phyloP scores from a whole-genome alignment of 1,139 yeast genomes.

The Pichia terricola region DNA sequence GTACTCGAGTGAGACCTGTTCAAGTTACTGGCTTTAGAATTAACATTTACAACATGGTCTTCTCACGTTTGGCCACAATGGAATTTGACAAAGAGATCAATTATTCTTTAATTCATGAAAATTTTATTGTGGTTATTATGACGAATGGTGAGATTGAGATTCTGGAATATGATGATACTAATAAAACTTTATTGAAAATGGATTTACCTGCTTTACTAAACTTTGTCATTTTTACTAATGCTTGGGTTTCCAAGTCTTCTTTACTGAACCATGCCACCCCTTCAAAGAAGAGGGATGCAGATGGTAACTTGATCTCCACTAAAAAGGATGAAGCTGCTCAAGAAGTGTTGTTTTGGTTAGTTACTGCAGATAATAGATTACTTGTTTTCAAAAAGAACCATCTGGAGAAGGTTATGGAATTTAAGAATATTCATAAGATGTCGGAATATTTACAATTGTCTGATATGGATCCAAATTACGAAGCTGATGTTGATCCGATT shows the following conservation, averaged over 20 bases:
- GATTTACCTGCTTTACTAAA: conserved; percentile 23
- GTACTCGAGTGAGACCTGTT: conserved; percentile 47
- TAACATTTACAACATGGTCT: conserved; percentile 54
- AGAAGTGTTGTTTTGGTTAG: conserved; percentile 51
- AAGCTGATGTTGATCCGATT: conserved; percentile 60
- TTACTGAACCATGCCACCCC: conserved; percentile 26
- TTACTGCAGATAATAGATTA: conserved; percentile 68
- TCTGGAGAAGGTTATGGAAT: conserved; percentile 56
- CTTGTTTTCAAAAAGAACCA: conserved; percentile 58
- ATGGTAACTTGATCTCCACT: conserved; percentile 12
- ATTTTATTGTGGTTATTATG: conserved; percentile 41
- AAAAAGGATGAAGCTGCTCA: conserved; percentile 14
- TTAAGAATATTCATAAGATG: conserved; percentile 50
- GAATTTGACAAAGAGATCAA: conserved; percentile 38
- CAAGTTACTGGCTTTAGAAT: conserved; percentile 68
- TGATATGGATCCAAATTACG: conserved; percentile 48
- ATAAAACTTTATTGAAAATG: conserved; percentile 15
- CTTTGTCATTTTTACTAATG: conserved; percentile 52
- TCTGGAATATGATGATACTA: conserved; percentile 26
- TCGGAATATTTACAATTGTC: conserved; percentile 44
- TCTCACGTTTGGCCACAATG: conserved; percentile 32
- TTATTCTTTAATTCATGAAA: conserved; percentile 43
- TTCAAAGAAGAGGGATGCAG: conserved; percentile 18
- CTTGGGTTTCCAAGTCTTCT: conserved; percentile 43
- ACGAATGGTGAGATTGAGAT: conserved; percentile 50